Base-by-base conservation (phyloP, 257 asterid genomes). In the Solanum stenotomum region DNA sequence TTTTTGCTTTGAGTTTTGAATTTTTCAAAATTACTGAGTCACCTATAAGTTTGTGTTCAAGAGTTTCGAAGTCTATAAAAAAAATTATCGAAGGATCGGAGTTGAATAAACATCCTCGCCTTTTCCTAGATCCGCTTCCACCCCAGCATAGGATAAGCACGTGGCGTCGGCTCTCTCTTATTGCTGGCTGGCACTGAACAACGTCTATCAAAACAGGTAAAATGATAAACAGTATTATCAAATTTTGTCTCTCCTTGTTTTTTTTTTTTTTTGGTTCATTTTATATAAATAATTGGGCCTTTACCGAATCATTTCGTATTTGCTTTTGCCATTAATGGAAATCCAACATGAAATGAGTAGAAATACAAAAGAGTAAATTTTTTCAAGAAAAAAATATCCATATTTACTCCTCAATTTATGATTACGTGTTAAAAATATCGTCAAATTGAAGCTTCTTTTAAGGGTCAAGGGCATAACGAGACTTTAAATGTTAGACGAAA, bases 131-230 rank as follows among this genome's bases (percentile, higher is more conserved):
- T 59, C 27, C 5, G 2, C 12, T 29, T 59, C 5, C 27, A 12
- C 27, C 72, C 15, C 22, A 25, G 5, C 91, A 88, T 92, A 88
- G 85, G 92, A 91, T 91, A 93, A 93, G 93, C 95, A 95, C 95
- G 94, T 94, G 98, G 90, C 89, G 52, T 92, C 91, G 90, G 93
- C 95, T 91, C 92, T 94, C 94, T 91, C 92, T 92, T 16, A 87
- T 94, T 93, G 83, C 94, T 94, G 96, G 83, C 29, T 90, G 92
- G 91, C 31, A 27, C 38, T 25, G 25, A 25, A 65, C 29, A 85
- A 65, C 65, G 38, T 49, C 14, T 13, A n/a, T n/a, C 56, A 38
- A 76, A 23, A 38, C 56, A 38, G 34, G 83, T 76, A 38, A 76
- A 38, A 38, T 29, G 34, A 38, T 11, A 1, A 38, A 23, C 83